A percentile compares a stretch with the other conserved stretches of the same genome.
Conservation (phyloP, 192 early-diverging fungal genomes). For the Phlyctochytrium arcticum region DNA sequence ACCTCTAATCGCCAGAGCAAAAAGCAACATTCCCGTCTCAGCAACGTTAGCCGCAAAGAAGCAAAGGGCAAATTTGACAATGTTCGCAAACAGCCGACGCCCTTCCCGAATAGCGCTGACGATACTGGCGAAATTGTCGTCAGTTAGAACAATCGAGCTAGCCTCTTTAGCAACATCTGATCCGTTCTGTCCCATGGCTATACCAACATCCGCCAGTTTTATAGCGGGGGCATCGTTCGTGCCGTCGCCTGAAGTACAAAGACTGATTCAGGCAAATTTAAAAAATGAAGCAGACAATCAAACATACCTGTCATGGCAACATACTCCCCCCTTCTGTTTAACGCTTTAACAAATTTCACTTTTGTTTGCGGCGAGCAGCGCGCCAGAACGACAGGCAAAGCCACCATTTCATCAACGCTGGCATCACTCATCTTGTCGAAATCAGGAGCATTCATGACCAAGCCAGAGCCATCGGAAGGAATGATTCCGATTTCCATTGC, state of each 20-base stretch:
- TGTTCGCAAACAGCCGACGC: constrained; percentile 85
- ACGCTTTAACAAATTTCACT: constrained; percentile 70
- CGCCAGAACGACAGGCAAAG: constrained; percentile 60
- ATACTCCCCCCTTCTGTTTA: constrained; percentile 70
- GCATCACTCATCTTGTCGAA: constrained; percentile 1
- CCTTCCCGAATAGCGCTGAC: constrained; percentile 96
- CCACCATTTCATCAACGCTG: neutral
- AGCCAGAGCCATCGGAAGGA: neutral
- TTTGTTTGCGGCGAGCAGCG: constrained; percentile 86
- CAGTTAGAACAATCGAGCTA: constrained; percentile 87
- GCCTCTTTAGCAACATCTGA: constrained; percentile 98
- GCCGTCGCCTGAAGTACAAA: no score
- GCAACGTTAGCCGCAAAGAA: constrained; percentile 89
- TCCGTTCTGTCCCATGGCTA: constrained; percentile 88
- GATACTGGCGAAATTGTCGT: constrained; percentile 86
- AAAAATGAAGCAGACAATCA: no score
- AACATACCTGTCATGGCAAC: constrained; percentile 97
- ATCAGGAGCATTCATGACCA: neutral
- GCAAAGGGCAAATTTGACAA: constrained; percentile 97
- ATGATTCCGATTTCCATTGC: constrained; percentile 44
- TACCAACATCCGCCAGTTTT: constrained; percentile 86
- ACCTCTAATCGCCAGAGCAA: constrained; percentile 26
- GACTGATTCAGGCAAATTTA: no score
- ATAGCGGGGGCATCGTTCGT: constrained; percentile 95
- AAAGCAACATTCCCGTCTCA: constrained; percentile 33